Conservation (phyloP, 2,329 filamentous ascomycete species). For the Verticillium isaacii region DNA sequence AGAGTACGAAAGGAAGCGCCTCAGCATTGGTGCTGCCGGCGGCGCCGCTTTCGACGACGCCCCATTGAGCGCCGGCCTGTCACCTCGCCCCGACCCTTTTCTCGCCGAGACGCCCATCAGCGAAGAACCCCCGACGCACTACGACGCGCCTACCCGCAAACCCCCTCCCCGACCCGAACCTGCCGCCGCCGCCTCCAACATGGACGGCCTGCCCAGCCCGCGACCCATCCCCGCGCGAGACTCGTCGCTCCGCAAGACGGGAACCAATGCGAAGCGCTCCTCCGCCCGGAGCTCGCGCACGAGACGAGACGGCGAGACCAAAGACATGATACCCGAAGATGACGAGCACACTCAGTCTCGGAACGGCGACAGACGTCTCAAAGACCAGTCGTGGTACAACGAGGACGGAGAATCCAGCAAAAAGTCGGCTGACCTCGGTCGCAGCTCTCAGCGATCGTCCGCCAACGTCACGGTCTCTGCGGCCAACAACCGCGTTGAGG, state of each 20-base stretch:
- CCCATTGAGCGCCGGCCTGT: slow-evolving; percentile 6
- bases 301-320: slow-evolving; percentile 40
- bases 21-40: slow-evolving; percentile 31
- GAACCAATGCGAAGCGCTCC: slow-evolving; percentile 47
- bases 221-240: slow-evolving; percentile 61
- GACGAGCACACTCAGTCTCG: slow-evolving; percentile 22
- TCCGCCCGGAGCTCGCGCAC: slow-evolving; percentile 44
- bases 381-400: slow-evolving; percentile 10
- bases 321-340: slow-evolving; percentile 38
- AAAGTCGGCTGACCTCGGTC: slow-evolving; percentile 19
- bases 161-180: neutral
- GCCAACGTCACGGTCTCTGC: neutral
- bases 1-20: slow-evolving; percentile 56
- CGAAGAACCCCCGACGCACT: slow-evolving; percentile 41
- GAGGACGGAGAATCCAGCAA: slow-evolving; percentile 12
- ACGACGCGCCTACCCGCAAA: slow-evolving; percentile 17
- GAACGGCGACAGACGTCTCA: slow-evolving; percentile 6
- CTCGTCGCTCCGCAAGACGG: slow-evolving; percentile 58
- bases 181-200: neutral
- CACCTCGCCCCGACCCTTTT: slow-evolving; percentile 39
- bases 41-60: slow-evolving; percentile 32
- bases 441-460: neutral
- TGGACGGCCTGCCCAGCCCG: slow-evolving; percentile 30
- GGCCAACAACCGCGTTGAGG: neutral
- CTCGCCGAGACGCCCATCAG: slow-evolving; percentile 49